Evolutionary conservation across 2,329 filamentous ascomycete species (phyloP).

Genomic region (Verticillium isaacii): DNA sequence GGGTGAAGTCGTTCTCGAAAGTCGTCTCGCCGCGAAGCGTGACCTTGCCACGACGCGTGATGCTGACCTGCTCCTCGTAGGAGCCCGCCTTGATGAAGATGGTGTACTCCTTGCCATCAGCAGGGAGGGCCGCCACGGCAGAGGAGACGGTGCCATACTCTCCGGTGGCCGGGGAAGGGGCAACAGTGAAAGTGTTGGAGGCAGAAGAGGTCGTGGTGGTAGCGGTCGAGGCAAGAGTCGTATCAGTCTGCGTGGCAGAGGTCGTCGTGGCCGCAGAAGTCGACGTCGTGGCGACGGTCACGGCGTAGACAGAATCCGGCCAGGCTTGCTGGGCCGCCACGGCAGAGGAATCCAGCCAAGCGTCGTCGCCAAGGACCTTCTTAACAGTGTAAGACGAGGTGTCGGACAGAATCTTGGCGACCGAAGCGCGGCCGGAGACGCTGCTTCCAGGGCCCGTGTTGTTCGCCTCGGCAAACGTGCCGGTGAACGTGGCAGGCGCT

Average conservation of each 20-base stretch:
- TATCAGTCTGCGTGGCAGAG: conserved; percentile 16
- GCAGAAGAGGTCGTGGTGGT: conserved; percentile 6
- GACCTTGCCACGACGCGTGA: conserved; percentile 36
- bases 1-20: conserved; percentile 27
- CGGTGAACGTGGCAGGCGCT: conserved; percentile 16
- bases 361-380: conserved; percentile 22
- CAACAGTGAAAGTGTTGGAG: conserved; percentile 14
- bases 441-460: conserved; percentile 24
- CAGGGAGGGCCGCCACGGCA: conserved; percentile 37
- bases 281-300: neutral
- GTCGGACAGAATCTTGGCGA: conserved; percentile 14
- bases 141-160: conserved; percentile 35
- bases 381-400: conserved; percentile 12
- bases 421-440: conserved; percentile 16
- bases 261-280: conserved; percentile 1
- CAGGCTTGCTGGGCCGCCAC: conserved; percentile 22
- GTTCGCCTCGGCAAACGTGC: conserved; percentile 24
- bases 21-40: conserved; percentile 27
- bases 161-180: conserved; percentile 26
- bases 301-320: conserved; percentile 20
- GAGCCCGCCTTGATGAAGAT: conserved; percentile 41
- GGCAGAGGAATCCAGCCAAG: conserved; percentile 24
- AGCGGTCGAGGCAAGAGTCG: neutral
- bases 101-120: conserved; percentile 30
- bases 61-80: conserved; percentile 55